A percentile compares a stretch with the other conserved stretches of the same genome.
Conservation (phyloP, 164 flowering plant genomes). For the Dillenia suffruticosa region DNA sequence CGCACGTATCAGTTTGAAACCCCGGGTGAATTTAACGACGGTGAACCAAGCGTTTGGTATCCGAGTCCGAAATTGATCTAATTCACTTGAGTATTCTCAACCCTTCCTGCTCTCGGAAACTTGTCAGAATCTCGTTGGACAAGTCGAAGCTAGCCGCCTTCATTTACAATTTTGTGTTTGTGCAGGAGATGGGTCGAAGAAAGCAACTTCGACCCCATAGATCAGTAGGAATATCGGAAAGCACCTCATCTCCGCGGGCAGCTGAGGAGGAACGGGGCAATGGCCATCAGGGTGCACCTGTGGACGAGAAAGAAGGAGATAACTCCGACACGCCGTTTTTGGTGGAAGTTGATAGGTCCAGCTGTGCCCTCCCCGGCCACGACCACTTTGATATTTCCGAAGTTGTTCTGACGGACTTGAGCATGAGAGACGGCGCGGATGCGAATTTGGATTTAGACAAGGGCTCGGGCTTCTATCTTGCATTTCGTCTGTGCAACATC, state of each 20-base stretch:
- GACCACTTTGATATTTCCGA: slow-evolving; percentile 76
- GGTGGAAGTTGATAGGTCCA: slow-evolving; percentile 41
- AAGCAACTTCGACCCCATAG: slow-evolving; percentile 61
- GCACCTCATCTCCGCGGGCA: neutral
- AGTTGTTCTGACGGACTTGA: slow-evolving; percentile 47
- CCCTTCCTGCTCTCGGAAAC: no score
- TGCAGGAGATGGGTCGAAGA: slow-evolving; percentile 54
- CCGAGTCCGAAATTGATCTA: no score
- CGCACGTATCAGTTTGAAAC: no score
- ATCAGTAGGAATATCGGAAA: slow-evolving; percentile 34
- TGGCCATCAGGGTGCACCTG: neutral
- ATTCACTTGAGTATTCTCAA: no score
- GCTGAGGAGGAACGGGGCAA: slow-evolving; percentile 12
- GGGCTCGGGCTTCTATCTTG: slow-evolving; percentile 31
- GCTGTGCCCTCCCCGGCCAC: slow-evolving; percentile 23
- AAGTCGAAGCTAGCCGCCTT: no score
- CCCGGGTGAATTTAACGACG: no score
- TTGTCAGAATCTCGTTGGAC: no score
- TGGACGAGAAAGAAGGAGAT: slow-evolving; percentile 1
- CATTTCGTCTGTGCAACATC: slow-evolving; percentile 47
- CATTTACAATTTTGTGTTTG: no score
- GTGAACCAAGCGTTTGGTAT: no score
- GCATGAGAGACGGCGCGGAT: slow-evolving; percentile 27
- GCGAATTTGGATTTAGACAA: slow-evolving; percentile 19
- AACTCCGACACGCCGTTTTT: slow-evolving; percentile 24